Percentiles rank a stretch among this genome's conserved stretches.
Conservation (phyloP, 331 rosid genomes). For the Spiraea crenata region DNA sequence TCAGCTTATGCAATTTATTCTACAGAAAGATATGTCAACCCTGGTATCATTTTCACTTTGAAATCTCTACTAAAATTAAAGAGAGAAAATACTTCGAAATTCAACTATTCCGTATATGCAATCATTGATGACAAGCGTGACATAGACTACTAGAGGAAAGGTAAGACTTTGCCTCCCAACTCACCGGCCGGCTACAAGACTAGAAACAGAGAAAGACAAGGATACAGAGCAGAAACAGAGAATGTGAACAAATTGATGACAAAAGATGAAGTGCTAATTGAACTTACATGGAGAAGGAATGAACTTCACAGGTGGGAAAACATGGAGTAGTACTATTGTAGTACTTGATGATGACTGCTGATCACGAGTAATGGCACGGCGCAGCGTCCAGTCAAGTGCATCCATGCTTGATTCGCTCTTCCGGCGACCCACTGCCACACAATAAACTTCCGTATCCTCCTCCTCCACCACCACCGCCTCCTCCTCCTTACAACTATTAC, state of each 20-base stretch:
- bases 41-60: not conserved
- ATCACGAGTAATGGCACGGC: slow-evolving; percentile 4
- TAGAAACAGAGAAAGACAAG: not conserved
- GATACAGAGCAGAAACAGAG: not conserved
- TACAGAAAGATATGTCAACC: not conserved
- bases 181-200: not conserved
- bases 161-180: not conserved
- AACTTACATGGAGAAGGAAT: slow-evolving; percentile 43
- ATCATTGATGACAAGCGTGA: too few relatives aligned
- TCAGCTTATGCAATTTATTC: not conserved
- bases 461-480: too few relatives aligned
- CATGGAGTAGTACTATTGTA: slow-evolving; percentile 25
- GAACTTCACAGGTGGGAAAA: slow-evolving; percentile 22
- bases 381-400: slow-evolving; percentile 32
- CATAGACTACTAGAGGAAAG: not conserved
- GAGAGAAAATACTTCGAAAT: too few relatives aligned
- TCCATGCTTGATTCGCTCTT: slow-evolving; percentile 33
- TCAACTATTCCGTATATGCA: too few relatives aligned
- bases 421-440: slow-evolving; percentile 28
- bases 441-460: not conserved
- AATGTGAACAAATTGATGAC: not conserved
- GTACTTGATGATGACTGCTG: slow-evolving; percentile 7
- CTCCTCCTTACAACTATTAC: not conserved
- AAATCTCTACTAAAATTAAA: not conserved
- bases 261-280: not conserved